These are phyloP conservation scores for Selaginella moellendorffii DNA, from an alignment of 75 land plant genomes.

Conservation along the genomic window DNA sequence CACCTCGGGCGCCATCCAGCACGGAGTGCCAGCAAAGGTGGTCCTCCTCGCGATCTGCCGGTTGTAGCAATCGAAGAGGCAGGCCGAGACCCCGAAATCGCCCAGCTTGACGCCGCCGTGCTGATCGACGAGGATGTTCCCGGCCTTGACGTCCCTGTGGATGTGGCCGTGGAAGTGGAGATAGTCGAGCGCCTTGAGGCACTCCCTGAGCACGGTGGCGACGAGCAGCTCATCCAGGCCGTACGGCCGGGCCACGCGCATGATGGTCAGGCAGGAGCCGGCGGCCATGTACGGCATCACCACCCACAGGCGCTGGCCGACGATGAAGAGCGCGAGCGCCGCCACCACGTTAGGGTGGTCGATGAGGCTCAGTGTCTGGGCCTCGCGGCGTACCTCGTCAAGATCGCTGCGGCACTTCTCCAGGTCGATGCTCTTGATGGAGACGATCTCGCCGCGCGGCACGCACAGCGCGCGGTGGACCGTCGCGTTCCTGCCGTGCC, in stretches of 20 bases:
- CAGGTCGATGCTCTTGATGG: neutral
- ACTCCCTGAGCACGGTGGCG: neutral
- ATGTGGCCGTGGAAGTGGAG: conserved; percentile 54
- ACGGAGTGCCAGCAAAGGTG: conserved; percentile 1
- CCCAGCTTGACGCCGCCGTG: conserved; percentile 47
- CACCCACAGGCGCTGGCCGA: neutral
- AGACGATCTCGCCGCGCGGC: neutral
- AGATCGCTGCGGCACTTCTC: neutral
- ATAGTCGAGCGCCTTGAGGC: conserved; percentile 36
- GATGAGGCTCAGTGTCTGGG: conserved; percentile 3
- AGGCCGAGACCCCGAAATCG: conserved; percentile 59
- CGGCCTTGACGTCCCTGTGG: conserved; percentile 58
- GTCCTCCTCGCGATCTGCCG: neutral
- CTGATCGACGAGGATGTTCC: conserved; percentile 42
- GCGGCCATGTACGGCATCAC: conserved; percentile 10
- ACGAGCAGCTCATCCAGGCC: neutral
- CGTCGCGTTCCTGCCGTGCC: neutral
- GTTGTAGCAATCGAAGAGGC: neutral
- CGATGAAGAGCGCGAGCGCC: neutral
- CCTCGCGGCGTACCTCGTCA: neutral
- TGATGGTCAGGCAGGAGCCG: conserved; percentile 14
- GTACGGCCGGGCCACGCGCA: neutral
- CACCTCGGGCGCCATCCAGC: conserved; percentile 8
- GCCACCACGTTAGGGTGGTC: conserved; percentile 1
- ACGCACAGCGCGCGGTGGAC: conserved; percentile 4